A percentile compares a stretch with the other conserved stretches of the same genome.
Conservation (phyloP, 2,329 filamentous ascomycete genomes). For the Cylindrodendrum hubeiense region DNA sequence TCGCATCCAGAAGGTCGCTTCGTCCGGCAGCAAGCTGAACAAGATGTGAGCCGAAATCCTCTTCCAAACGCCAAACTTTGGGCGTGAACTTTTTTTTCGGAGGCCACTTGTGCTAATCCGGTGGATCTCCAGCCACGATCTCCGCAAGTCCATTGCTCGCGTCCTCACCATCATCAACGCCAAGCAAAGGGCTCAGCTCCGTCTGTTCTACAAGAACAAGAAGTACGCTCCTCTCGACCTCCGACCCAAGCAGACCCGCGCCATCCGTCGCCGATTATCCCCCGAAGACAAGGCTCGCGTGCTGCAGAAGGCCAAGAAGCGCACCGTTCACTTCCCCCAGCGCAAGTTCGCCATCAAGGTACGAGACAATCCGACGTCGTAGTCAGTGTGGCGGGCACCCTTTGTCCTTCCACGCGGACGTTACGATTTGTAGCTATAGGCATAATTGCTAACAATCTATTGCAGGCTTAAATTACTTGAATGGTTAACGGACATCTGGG, state of each 20-base stretch:
- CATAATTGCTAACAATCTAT: slow-evolving; percentile 31
- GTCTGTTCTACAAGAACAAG: slow-evolving; percentile 99
- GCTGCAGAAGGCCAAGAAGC: slow-evolving; percentile 98
- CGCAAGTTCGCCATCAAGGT: slow-evolving; percentile 99
- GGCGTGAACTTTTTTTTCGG: neutral
- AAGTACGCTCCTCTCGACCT: slow-evolving; percentile 99
- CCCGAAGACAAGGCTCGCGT: slow-evolving; percentile 87
- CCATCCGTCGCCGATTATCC: slow-evolving; percentile 94
- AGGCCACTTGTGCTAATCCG: slow-evolving; percentile 33
- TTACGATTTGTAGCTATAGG: neutral
- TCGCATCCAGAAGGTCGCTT: slow-evolving; percentile 98
- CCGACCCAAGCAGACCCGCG: slow-evolving; percentile 97
- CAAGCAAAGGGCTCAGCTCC: slow-evolving; percentile 98
- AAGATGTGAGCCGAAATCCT: slow-evolving; percentile 80
- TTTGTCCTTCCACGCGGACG: neutral
- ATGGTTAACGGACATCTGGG: slow-evolving; percentile 47
- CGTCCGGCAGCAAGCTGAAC: slow-evolving; percentile 94
- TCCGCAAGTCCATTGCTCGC: slow-evolving; percentile 99
- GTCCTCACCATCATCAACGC: slow-evolving; percentile 99
- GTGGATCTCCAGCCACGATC: slow-evolving; percentile 80
- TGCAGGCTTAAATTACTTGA: slow-evolving; percentile 47
- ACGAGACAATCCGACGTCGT: slow-evolving; percentile 42
- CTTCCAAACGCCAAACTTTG: neutral
- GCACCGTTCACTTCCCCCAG: slow-evolving; percentile 94
- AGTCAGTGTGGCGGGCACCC: neutral